Base-by-base conservation (phyloP, 1,284 basidiomycete genomes). In the Irpex sp. region DNA sequence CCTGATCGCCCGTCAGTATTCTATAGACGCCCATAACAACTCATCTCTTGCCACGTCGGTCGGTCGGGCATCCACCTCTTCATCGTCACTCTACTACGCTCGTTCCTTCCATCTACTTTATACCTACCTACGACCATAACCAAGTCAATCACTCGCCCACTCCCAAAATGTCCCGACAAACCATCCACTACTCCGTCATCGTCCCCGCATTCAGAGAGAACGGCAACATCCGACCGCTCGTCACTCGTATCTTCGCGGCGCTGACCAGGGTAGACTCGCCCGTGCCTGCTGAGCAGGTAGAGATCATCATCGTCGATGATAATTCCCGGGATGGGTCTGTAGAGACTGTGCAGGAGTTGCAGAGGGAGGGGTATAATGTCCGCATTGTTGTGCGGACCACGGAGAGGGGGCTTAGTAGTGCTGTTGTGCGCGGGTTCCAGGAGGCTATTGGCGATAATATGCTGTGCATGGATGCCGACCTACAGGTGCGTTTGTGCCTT, bases 231-330 rank as follows among this genome's bases (percentile, higher is more conserved):
- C 73, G 75, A 31, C 77, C 79, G 13, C 75, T 81, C 54, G 76
- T 79, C 37, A 75, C 74, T 4, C 74, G 77, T 48, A 75, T 79
- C 57, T 79, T 77, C 62, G 66, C 65, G 49, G 73, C 75, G 9
- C 66, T 77, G 57, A 60, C 66, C 17, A 68, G 71, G 56, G 61
- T 66, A 37, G 69, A 72, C 66, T 75, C 73, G 31, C 72, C 73
- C 19, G 70, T 74, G 7, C 68, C 69, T 38, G 66, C 72, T 3
- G 60, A 67, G 4, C 67, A 67, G 59, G 77, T 74, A 64, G 81
- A 82, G 71, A 71, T 82, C 60, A 72, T 82, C 68, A 74, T 82
- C 58, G 80, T 82, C 31, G 81, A 82, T 68, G 81, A 82, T 72
- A 76, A 79, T 71, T 79, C 78, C 51, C 74, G 76, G 52, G 81